phyloP scores from a whole-genome alignment of 2,329 filamentous ascomycete species.

The Biscogniauxia marginata region DNA sequence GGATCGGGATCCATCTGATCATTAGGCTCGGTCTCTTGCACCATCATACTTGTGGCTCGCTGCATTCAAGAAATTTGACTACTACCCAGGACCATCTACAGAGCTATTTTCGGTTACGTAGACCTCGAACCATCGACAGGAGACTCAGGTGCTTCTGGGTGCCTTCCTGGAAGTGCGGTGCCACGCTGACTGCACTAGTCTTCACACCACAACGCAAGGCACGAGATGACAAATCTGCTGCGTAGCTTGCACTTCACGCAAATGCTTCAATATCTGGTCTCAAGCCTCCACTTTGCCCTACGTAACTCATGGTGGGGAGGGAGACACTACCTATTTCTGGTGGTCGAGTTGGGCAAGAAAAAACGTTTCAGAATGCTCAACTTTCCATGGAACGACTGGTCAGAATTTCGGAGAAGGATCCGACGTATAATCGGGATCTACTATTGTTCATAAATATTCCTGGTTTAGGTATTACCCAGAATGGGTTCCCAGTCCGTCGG shows the following conservation, averaged over 20 bases:
- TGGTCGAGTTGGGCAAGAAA: conserved; percentile 25
- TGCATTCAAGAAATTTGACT: background rate
- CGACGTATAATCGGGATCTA: conserved; percentile 18
- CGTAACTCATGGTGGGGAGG: conserved; percentile 26
- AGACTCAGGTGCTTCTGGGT: conserved; percentile 6
- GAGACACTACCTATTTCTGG: conserved; percentile 17
- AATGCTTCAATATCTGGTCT: conserved; percentile 20
- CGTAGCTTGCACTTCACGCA: conserved; percentile 19
- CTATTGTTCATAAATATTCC: conserved; percentile 17
- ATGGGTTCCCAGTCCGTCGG: conserved; percentile 21
- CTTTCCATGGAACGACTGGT: conserved; percentile 24
- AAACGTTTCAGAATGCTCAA: conserved; percentile 27
- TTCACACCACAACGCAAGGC: conserved; percentile 23
- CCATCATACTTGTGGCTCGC: background rate
- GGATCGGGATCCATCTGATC: background rate
- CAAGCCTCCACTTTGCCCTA: conserved; percentile 25
- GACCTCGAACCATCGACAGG: conserved; percentile 10
- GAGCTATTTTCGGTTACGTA: background rate
- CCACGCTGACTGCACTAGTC: conserved; percentile 10
- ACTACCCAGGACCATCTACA: background rate
- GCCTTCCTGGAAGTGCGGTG: conserved; percentile 17
- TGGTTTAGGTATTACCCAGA: conserved; percentile 13
- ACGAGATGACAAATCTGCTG: conserved; percentile 23
- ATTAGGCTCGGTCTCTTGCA: background rate
- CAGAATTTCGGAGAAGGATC: conserved; percentile 22